These are phyloP conservation scores for Saturnispora galanensis DNA, from an alignment of 805 yeast genomes.

Conservation along the genomic window DNA sequence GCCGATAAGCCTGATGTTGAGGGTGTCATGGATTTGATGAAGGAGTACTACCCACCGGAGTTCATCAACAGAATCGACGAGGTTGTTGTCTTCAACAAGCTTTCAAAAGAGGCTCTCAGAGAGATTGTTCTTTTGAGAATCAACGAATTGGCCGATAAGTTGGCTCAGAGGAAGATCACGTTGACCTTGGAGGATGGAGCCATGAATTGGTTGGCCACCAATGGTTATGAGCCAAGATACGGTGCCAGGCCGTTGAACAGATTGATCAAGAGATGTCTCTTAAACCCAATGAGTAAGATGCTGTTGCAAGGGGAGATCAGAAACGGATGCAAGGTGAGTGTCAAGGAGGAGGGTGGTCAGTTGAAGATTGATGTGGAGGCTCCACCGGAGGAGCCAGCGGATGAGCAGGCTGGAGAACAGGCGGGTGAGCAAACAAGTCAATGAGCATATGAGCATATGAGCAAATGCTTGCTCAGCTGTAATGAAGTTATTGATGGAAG, in stretches of 20 bases:
- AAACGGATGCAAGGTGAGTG: constrained; percentile 24
- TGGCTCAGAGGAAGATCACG: constrained; percentile 67
- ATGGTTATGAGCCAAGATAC: constrained; percentile 85
- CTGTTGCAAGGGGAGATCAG: constrained; percentile 72
- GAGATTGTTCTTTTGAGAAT: constrained; percentile 81
- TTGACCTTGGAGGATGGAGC: constrained; percentile 47
- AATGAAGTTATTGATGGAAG: no score
- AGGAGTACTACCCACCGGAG: constrained; percentile 79
- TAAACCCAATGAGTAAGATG: constrained; percentile 79
- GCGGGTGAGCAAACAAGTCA: background rate
- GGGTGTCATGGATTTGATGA: constrained; percentile 60
- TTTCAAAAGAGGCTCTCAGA: constrained; percentile 65
- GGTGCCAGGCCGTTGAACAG: constrained; percentile 97
- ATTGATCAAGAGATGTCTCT: constrained; percentile 68
- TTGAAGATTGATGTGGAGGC: constrained; percentile 4
- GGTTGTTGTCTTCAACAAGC: constrained; percentile 82
- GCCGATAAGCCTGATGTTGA: constrained; percentile 55
- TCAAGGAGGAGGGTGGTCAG: constrained; percentile 6
- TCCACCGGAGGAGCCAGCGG: background rate
- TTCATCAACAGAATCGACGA: constrained; percentile 92
- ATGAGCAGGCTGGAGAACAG: no score
- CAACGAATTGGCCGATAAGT: constrained; percentile 67
- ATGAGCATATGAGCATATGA: no score
- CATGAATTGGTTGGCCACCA: constrained; percentile 66
- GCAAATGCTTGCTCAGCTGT: no score